Evolutionary conservation across 192 early-diverging fungal species (phyloP).

Genomic region (Coemansia sp.): DNA sequence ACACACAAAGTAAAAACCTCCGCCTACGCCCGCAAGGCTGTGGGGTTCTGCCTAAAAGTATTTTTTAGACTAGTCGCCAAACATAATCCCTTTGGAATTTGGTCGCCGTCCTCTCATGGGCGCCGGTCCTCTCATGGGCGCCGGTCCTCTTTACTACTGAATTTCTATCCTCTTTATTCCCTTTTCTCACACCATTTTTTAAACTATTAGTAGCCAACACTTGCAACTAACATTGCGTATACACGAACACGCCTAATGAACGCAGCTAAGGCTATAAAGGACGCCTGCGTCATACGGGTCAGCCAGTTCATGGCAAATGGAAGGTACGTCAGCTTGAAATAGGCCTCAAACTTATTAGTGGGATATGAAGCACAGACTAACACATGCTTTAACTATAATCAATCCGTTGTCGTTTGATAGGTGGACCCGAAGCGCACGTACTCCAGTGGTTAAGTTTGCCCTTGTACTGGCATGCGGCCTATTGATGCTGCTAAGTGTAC

Average conservation of each 20-base stretch:
- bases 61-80: too few relatives aligned
- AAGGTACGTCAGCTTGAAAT: neutral
- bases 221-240: neutral
- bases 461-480: slow-evolving; percentile 9
- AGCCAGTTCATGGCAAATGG: neutral
- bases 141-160: too few relatives aligned
- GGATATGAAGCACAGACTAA: neutral
- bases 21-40: too few relatives aligned
- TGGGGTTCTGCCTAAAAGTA: too few relatives aligned
- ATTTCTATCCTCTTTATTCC: too few relatives aligned
- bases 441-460: neutral
- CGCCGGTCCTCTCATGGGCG: too few relatives aligned
- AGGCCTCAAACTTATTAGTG: neutral
- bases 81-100: too few relatives aligned
- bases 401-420: slow-evolving; percentile 2
- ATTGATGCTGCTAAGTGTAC: neutral
- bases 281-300: neutral
- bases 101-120: too few relatives aligned
- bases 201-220: too few relatives aligned
- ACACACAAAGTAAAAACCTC: too few relatives aligned
- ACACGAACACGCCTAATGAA: neutral
- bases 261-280: neutral
- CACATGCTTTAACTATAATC: neutral
- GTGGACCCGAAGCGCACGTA: slow-evolving; percentile 11
- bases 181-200: too few relatives aligned